phyloP scores from a whole-genome alignment of 257 asterid genomes.

The Solanum pennellii region DNA sequence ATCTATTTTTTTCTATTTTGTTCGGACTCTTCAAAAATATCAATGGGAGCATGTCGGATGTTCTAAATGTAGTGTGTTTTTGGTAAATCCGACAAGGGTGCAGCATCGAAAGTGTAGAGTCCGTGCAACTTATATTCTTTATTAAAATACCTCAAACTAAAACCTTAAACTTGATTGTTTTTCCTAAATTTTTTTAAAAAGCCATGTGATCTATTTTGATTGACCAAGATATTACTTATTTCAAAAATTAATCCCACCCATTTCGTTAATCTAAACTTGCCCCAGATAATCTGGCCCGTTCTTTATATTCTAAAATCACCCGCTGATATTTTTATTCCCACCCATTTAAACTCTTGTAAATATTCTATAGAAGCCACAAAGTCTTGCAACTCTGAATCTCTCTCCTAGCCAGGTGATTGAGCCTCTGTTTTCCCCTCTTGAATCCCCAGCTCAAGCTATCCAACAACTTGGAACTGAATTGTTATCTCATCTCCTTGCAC shows the following conservation, averaged over 20 bases:
- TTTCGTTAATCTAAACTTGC: neutral
- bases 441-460: slow-evolving; percentile 76
- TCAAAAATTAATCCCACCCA: neutral
- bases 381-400: slow-evolving; percentile 45
- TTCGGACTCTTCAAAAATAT: neutral
- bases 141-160: neutral
- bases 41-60: neutral
- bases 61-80: too few species aligned
- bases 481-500: slow-evolving; percentile 66
- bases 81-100: neutral
- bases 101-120: neutral
- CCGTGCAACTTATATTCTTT: neutral
- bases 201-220: neutral
- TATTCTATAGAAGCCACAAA: slow-evolving; percentile 74
- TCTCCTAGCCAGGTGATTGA: slow-evolving; percentile 68
- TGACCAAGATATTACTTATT: neutral
- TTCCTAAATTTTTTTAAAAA: neutral
- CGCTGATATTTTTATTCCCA: neutral
- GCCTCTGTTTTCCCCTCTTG: slow-evolving; percentile 56
- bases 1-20: neutral
- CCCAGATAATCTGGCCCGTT: neutral
- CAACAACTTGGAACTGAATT: slow-evolving; percentile 75
- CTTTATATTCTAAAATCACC: neutral
- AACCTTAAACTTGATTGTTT: neutral
- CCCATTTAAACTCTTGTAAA: slow-evolving; percentile 45